Percentiles rank a stretch among this genome's conserved stretches.
These are phyloP conservation scores for Paramecium octaurelia DNA, from an alignment of 73 alveolate genomes.

Conservation along the genomic window DNA sequence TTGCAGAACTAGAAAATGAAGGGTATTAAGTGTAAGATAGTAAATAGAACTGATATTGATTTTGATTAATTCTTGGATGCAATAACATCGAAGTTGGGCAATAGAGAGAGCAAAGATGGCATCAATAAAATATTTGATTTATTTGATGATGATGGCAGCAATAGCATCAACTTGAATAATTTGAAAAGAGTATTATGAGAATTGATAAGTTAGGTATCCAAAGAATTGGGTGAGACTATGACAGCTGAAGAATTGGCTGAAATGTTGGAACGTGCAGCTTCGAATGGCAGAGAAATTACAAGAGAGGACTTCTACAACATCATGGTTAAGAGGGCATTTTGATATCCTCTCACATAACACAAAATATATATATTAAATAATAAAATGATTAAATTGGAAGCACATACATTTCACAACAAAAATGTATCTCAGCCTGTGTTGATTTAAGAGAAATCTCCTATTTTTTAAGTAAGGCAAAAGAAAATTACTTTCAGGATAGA, in stretches of 20 bases:
- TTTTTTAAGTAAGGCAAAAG: not conserved
- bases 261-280: conserved; percentile 95
- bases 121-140: conserved; percentile 88
- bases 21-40: conserved; percentile 49
- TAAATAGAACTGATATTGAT: conserved; percentile 84
- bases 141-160: conserved; percentile 89
- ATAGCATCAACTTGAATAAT: conserved; percentile 81
- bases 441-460: not conserved
- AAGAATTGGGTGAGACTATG: conserved; percentile 94
- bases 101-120: conserved; percentile 88
- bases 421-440: not conserved
- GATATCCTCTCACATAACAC: conserved; percentile 12
- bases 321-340: conserved; percentile 78
- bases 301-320: conserved; percentile 95
- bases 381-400: not conserved
- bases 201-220: conserved; percentile 61
- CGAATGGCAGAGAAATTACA: conserved; percentile 91
- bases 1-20: conserved; percentile 93
- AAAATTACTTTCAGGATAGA: not conserved
- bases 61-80: conserved; percentile 96
- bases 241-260: conserved; percentile 87
- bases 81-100: conserved; percentile 93
- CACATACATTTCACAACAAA: not conserved
- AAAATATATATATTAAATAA: not conserved
- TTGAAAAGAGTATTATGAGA: conserved; percentile 71